phyloP scores from a whole-genome alignment of 352 stramenopile species.

The Globisporangium nodosum region DNA sequence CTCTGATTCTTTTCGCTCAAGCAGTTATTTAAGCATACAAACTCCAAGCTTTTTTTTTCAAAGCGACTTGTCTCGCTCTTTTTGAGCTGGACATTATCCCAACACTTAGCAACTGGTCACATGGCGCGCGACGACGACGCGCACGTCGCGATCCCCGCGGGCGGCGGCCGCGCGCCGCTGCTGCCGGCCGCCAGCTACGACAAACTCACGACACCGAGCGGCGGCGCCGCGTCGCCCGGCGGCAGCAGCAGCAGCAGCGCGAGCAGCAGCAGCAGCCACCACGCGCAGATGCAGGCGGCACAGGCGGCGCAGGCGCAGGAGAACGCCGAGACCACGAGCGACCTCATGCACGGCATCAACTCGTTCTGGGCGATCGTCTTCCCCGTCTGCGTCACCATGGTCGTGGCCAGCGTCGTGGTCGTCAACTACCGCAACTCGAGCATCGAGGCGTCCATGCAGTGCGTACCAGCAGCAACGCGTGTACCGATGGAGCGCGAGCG shows the following conservation, averaged over 20 bases:
- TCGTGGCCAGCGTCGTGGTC: slow-evolving; percentile 72
- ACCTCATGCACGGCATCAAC: slow-evolving; percentile 85
- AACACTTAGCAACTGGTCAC: neutral
- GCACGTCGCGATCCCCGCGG: slow-evolving; percentile 26
- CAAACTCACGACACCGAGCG: slow-evolving; percentile 53
- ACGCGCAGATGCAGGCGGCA: slow-evolving; percentile 10
- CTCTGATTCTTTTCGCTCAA: neutral
- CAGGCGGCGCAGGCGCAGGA: slow-evolving; percentile 14
- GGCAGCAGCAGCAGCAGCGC: slow-evolving; percentile 7
- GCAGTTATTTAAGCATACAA: neutral
- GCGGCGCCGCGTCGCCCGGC: slow-evolving; percentile 12
- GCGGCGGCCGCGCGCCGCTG: slow-evolving; percentile 29
- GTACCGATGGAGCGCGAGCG: too few species aligned
- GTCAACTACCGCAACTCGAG: slow-evolving; percentile 79
- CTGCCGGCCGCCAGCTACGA: slow-evolving; percentile 34
- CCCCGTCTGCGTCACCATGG: slow-evolving; percentile 79
- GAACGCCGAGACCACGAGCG: slow-evolving; percentile 37
- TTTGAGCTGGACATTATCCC: neutral
- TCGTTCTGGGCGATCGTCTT: slow-evolving; percentile 85
- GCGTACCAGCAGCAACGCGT: slow-evolving; percentile 8
- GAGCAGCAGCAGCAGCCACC: slow-evolving; percentile 9
- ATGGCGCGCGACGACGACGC: slow-evolving; percentile 6
- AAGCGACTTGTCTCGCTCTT: neutral
- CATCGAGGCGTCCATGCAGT: slow-evolving; percentile 78
- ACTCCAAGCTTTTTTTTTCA: neutral